phyloP scores from a whole-genome alignment of 2,329 filamentous ascomycete species.

The Monascus ruber region DNA sequence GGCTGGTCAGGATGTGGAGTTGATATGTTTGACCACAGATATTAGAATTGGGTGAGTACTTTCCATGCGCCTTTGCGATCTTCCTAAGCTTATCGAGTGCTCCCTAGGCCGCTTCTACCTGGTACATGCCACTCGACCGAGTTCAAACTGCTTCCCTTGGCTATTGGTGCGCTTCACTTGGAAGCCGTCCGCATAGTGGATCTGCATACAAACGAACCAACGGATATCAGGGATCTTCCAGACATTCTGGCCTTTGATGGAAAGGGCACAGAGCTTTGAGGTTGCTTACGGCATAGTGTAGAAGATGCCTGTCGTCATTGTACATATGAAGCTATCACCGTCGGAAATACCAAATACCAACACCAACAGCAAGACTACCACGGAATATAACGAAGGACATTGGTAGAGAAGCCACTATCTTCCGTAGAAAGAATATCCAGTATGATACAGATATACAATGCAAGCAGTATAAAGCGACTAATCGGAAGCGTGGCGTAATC shows the following conservation, averaged over 20 bases:
- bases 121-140: conserved; percentile 46
- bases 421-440: no score
- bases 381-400: no score
- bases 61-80: not conserved
- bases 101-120: conserved; percentile 39
- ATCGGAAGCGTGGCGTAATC: no score
- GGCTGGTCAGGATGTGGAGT: conserved; percentile 38
- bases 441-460: no score
- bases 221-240: conserved; percentile 46
- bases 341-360: no score
- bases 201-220: conserved; percentile 43
- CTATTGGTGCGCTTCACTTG: conserved; percentile 39
- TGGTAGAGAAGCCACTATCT: no score
- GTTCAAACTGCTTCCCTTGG: conserved; percentile 43
- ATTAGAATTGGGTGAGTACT: conserved; percentile 44
- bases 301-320: no score
- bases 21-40: conserved; percentile 48
- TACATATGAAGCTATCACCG: no score
- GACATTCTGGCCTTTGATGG: conserved; percentile 37
- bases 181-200: conserved; percentile 46
- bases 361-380: no score
- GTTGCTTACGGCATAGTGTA: not conserved
- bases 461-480: no score
- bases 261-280: conserved; percentile 1
- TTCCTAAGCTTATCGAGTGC: conserved; percentile 3